Evolutionary conservation across 805 yeast species (phyloP), one percentile per base, ranked within the genome.

Genomic region (Lipomyces starkeyi): DNA sequence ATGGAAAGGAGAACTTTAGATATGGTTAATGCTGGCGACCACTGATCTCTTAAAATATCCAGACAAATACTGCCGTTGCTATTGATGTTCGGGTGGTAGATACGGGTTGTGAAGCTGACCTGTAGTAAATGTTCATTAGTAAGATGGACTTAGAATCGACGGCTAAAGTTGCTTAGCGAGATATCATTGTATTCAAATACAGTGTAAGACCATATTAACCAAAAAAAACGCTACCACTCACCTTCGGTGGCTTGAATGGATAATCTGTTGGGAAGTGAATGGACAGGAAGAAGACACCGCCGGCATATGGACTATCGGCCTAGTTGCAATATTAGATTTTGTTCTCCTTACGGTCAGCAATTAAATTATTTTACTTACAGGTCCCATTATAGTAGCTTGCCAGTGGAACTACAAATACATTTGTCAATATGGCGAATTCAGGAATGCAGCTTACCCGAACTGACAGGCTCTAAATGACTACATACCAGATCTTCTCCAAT

Each of bases 321-420:
- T 67, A 49, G 8, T 17, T 56, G 20, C 58, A 59, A 11, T 29
- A 43, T 60, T 37, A 60, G 65, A 22, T 13, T 60, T 11, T 35
- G 27, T 6, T 35, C 58, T 5, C 29, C 14, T 37, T 11, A 11
- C 5, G 40, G 40, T 37, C 40, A 37, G 13, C 40, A 65, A 59
- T 29, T 1, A 29, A 7, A 5, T 1, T 29, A 29, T 20, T 22
- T 11, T 9, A 53, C 56, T 25, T 53, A 53, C 73, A 62, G 99
- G 99, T 61, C 99, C 99, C 96, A 95, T 92, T 79, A 95, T 95
- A 57, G 98, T 93, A 55, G 98, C 99, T 83, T 95, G 98, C 99
- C 99, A 95, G 84, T 94, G 98, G 83, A 90, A 95, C 72, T 68
- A 25, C n/a, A 20, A 40, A 6, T n/a, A 4, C 8, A 8, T 20